Evolutionary conservation across 2,329 filamentous ascomycete species (phyloP).

Genomic region (Penicillium aurantiogriseum): DNA sequence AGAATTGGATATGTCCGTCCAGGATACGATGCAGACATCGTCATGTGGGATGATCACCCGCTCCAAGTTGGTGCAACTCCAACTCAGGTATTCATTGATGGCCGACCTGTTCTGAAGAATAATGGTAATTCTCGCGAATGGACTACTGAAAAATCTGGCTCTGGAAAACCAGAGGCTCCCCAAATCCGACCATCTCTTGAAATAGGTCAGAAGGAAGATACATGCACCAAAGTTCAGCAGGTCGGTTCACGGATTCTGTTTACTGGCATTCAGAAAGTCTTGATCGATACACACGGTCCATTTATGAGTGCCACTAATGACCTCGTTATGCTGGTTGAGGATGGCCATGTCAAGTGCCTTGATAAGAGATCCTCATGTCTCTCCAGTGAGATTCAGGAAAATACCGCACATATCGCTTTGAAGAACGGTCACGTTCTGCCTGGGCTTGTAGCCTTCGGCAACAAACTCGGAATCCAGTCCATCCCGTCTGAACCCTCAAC

Average conservation of each 20-base stretch:
- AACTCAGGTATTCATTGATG: background rate
- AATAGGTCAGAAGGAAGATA: background rate
- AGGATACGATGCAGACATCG: background rate
- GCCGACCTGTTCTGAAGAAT: background rate
- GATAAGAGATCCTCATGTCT: background rate
- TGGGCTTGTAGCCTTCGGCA: background rate
- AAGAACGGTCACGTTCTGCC: background rate
- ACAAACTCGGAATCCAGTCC: background rate
- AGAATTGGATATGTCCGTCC: background rate
- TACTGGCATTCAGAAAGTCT: background rate
- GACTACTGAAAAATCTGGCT: background rate
- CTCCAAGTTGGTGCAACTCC: background rate
- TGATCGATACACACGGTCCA: background rate
- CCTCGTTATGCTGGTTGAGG: background rate
- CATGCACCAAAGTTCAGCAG: background rate
- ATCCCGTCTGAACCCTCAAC: background rate
- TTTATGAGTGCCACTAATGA: background rate
- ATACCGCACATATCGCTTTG: background rate
- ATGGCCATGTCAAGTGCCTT: background rate
- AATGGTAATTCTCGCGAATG: background rate
- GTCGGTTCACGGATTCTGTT: background rate
- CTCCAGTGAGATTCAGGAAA: background rate
- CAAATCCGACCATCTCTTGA: background rate
- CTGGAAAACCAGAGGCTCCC: background rate
- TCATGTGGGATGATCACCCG: background rate